phyloP scores from a whole-genome alignment of 2,329 filamentous ascomycete species.

The Orbilia ellipsospora region DNA sequence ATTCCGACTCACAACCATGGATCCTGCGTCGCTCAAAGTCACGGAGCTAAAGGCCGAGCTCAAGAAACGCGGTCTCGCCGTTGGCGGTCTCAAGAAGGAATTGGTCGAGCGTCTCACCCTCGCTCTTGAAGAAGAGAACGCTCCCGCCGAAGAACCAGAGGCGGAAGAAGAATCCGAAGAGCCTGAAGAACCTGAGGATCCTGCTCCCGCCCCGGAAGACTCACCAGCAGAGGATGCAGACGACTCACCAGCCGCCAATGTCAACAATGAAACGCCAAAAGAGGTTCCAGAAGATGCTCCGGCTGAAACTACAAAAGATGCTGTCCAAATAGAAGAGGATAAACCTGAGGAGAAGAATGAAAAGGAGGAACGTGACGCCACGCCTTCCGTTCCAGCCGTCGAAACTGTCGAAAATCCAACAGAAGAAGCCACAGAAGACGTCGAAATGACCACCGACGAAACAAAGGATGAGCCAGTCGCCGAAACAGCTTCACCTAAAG shows the following conservation, averaged over 20 bases:
- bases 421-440: constrained; percentile 22
- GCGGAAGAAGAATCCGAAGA: constrained; percentile 21
- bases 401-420: constrained; percentile 31
- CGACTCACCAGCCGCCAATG: constrained; percentile 17
- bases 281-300: constrained; percentile 20
- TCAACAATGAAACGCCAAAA: constrained; percentile 19
- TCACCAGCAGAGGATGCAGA: constrained; percentile 26
- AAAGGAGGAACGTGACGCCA: constrained; percentile 28
- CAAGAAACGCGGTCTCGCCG: constrained; percentile 75
- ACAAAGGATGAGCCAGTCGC: constrained; percentile 18
- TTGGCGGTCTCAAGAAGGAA: constrained; percentile 77
- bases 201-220: neutral
- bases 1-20: constrained; percentile 23
- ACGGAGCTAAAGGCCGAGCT: constrained; percentile 79
- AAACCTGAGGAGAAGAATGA: constrained; percentile 24
- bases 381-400: constrained; percentile 18
- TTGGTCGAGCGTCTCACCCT: constrained; percentile 73
- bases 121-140: constrained; percentile 61
- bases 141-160: constrained; percentile 54
- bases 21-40: constrained; percentile 70
- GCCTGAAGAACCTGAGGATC: neutral
- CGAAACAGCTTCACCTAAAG: constrained; percentile 19
- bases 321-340: constrained; percentile 4
- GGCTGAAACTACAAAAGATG: neutral
- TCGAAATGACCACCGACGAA: constrained; percentile 14